These are phyloP conservation scores for Fusarium praegraminearum DNA, from an alignment of 2,329 filamentous ascomycete species.

Conservation along the genomic window DNA sequence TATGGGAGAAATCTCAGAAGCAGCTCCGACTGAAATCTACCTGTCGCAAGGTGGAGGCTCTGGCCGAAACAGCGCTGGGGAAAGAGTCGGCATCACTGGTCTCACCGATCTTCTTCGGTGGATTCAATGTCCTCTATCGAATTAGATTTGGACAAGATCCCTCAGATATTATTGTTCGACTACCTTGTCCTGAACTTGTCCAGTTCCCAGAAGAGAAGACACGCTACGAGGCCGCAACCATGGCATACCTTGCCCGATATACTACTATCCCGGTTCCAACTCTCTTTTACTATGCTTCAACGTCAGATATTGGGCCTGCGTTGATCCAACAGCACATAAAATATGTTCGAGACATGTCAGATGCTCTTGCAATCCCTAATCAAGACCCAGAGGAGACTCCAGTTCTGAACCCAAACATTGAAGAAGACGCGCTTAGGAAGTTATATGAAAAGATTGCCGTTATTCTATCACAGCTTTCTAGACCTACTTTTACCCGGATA, in stretches of 20 bases:
- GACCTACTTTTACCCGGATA: accelerated
- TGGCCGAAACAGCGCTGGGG: accelerated
- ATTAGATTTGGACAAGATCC: background rate
- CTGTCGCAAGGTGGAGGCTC: accelerated
- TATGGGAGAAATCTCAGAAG: background rate
- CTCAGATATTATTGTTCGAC: background rate
- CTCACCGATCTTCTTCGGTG: background rate
- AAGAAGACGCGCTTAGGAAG: background rate
- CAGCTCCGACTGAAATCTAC: background rate
- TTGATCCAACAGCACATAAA: background rate
- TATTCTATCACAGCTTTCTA: background rate
- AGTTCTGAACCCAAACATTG: background rate
- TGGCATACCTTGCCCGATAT: accelerated
- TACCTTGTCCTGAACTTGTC: background rate
- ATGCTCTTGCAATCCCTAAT: background rate
- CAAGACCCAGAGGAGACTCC: background rate
- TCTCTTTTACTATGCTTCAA: accelerated
- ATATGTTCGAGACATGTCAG: background rate
- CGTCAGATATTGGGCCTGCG: accelerated
- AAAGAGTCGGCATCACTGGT: background rate
- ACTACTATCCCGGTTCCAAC: background rate
- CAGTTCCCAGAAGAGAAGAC: background rate
- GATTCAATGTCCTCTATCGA: background rate
- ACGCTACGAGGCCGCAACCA: background rate
- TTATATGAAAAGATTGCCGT: background rate